These are phyloP conservation scores for Beauveria caledonica DNA, from an alignment of 2,329 filamentous ascomycete species.

Conservation along the genomic window DNA sequence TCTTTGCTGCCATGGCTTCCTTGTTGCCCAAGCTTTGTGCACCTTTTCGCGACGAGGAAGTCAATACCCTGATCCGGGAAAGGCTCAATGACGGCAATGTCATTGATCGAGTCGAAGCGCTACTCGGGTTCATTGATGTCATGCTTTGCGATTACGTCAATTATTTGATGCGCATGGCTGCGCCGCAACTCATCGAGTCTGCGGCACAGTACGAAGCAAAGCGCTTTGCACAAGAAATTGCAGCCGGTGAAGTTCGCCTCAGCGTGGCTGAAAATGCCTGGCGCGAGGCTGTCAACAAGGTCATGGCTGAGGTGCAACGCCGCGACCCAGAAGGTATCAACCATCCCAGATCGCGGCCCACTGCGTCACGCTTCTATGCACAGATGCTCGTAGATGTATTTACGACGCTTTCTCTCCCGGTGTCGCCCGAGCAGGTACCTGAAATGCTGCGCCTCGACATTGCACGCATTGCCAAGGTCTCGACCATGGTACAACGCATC, in stretches of 20 bases:
- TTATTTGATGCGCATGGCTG: conserved; percentile 64
- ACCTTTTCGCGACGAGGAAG: conserved; percentile 69
- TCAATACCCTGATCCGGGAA: conserved; percentile 58
- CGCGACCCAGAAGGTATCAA: conserved; percentile 62
- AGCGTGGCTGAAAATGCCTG: conserved; percentile 57
- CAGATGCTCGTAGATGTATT: conserved; percentile 69
- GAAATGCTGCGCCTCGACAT: conserved; percentile 67
- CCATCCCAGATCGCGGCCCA: conserved; percentile 53
- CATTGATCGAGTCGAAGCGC: conserved; percentile 66
- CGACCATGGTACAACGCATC: conserved; percentile 42
- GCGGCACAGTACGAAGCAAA: conserved; percentile 67
- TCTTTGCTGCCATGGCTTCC: conserved; percentile 67
- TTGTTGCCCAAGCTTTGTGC: conserved; percentile 74
- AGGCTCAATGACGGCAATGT: conserved; percentile 53
- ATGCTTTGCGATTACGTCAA: conserved; percentile 78
- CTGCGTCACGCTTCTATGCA: conserved; percentile 62
- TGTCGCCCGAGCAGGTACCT: conserved; percentile 49
- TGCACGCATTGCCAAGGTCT: conserved; percentile 45
- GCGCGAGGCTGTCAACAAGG: conserved; percentile 54
- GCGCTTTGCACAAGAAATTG: conserved; percentile 58
- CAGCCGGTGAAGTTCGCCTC: conserved; percentile 45
- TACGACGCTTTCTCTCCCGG: conserved; percentile 58
- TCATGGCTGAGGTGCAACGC: conserved; percentile 56
- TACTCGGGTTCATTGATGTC: conserved; percentile 67
- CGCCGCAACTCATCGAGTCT: conserved; percentile 63